phyloP scores from a whole-genome alignment of 2,329 filamentous ascomycete genomes.

The Gliomastix tumulicola region DNA sequence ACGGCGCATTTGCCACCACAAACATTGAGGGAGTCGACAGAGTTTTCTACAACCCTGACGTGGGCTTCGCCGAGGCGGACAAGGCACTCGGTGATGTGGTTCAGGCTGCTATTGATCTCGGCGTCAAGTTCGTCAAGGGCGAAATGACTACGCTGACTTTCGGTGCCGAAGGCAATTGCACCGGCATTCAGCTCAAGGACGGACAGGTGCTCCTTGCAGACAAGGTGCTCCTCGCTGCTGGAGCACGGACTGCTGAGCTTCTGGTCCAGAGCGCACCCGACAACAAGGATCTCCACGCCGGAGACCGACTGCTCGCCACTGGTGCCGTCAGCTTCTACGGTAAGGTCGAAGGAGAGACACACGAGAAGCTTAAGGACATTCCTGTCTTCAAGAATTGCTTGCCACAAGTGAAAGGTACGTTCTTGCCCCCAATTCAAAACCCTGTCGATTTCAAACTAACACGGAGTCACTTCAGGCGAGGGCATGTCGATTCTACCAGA shows the following conservation, averaged over 20 bases:
- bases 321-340: constrained; percentile 39
- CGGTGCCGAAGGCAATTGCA: constrained; percentile 33
- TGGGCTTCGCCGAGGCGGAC: constrained; percentile 53
- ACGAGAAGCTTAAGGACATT: constrained; percentile 36
- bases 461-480: constrained; percentile 30
- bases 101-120: constrained; percentile 40
- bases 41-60: constrained; percentile 49
- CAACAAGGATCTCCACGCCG: constrained; percentile 42
- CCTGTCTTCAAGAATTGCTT: constrained; percentile 46
- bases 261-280: constrained; percentile 43
- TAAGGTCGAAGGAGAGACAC: constrained; percentile 32
- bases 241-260: constrained; percentile 48
- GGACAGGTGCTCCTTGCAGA: constrained; percentile 41
- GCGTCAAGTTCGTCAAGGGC: constrained; percentile 47
- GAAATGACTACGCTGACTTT: constrained; percentile 40
- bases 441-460: too few species aligned
- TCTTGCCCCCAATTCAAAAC: too few species aligned
- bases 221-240: constrained; percentile 46
- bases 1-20: constrained; percentile 48
- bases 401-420: constrained; percentile 31
- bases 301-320: constrained; percentile 46
- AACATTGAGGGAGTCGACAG: constrained; percentile 48
- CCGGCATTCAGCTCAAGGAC: constrained; percentile 39
- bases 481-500: constrained; percentile 36
- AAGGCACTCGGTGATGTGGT: constrained; percentile 48